phyloP scores from a whole-genome alignment of 2,329 filamentous ascomycete genomes.

The Cladorrhinum sp. region DNA sequence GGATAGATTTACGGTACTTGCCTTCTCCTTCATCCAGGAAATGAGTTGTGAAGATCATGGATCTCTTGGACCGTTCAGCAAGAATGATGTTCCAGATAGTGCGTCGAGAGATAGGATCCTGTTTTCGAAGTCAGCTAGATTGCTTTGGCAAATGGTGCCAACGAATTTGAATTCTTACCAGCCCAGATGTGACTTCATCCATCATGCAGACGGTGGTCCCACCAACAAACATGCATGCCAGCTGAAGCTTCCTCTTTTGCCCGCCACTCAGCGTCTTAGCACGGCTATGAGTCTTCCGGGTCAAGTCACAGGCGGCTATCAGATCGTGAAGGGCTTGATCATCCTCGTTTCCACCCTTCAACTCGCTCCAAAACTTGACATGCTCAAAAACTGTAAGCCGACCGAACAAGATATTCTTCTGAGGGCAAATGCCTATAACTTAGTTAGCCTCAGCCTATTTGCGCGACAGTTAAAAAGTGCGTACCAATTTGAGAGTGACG shows the following conservation, averaged over 20 bases:
- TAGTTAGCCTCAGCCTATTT: not conserved
- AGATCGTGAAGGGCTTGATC: constrained; percentile 48
- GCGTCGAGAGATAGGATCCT: constrained; percentile 61
- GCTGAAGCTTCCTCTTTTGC: constrained; percentile 67
- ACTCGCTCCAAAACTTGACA: constrained; percentile 58
- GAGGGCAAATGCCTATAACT: constrained; percentile 47
- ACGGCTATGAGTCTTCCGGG: constrained; percentile 52
- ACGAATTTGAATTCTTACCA: constrained; percentile 30
- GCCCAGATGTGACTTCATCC: constrained; percentile 66
- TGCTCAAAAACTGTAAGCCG: constrained; percentile 64
- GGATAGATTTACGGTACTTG: too few species aligned
- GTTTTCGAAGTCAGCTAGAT: not conserved
- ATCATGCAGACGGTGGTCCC: constrained; percentile 64
- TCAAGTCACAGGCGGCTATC: constrained; percentile 58
- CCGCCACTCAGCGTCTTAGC: constrained; percentile 62
- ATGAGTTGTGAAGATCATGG: constrained; percentile 66
- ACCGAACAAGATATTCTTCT: constrained; percentile 67
- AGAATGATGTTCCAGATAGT: constrained; percentile 71
- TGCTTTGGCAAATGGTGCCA: not conserved
- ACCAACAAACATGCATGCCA: constrained; percentile 70
- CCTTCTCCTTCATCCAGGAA: constrained; percentile 67
- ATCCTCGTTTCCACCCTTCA: constrained; percentile 50
- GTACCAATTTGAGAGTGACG: constrained; percentile 46
- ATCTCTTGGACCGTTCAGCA: constrained; percentile 58
- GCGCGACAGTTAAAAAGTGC: not conserved